A percentile compares a stretch with the other conserved stretches of the same genome.
These are phyloP conservation scores for Peniophora sp. DNA, from an alignment of 1,284 basidiomycete genomes.

Conservation along the genomic window DNA sequence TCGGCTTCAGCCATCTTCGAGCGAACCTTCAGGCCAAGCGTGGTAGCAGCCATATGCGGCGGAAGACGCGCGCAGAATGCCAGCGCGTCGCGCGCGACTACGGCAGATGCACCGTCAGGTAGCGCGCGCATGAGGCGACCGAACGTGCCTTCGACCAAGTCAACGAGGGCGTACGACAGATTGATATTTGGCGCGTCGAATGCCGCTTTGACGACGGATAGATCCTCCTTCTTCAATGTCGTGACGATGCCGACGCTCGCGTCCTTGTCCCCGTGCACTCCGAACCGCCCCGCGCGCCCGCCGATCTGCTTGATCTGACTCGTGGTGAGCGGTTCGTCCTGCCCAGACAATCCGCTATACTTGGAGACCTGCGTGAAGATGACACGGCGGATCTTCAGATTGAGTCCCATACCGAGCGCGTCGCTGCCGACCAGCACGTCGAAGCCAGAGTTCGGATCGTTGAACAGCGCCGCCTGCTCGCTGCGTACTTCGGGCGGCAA, in stretches of 20 bases:
- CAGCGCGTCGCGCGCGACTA: slow-evolving; percentile 16
- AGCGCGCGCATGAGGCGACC: slow-evolving; percentile 25
- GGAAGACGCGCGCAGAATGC: slow-evolving; percentile 20
- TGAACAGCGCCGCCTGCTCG: slow-evolving; percentile 87
- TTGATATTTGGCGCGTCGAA: slow-evolving; percentile 29
- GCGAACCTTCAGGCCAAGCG: slow-evolving; percentile 8
- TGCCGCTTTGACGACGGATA: slow-evolving; percentile 50
- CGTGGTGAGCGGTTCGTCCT: slow-evolving; percentile 59
- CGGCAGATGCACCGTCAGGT: slow-evolving; percentile 23
- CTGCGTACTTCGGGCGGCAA: slow-evolving; percentile 85
- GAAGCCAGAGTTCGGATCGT: slow-evolving; percentile 67
- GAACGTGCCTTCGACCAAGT: slow-evolving; percentile 17
- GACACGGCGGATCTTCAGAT: slow-evolving; percentile 89
- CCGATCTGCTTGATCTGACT: slow-evolving; percentile 96
- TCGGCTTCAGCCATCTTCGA: slow-evolving; percentile 17
- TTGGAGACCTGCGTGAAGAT: slow-evolving; percentile 79
- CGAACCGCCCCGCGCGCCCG: slow-evolving; percentile 91
- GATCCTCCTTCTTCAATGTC: slow-evolving; percentile 60
- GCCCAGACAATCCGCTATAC: slow-evolving; percentile 21
- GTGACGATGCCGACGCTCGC: slow-evolving; percentile 60
- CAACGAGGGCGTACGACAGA: slow-evolving; percentile 26
- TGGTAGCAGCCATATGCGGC: slow-evolving; percentile 16
- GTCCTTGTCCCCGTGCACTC: slow-evolving; percentile 45
- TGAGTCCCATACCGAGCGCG: slow-evolving; percentile 93
- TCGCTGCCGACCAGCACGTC: slow-evolving; percentile 89